These are phyloP conservation scores for Mycena amicta DNA, from an alignment of 768 basidiomycete species.

Conservation along the genomic window DNA sequence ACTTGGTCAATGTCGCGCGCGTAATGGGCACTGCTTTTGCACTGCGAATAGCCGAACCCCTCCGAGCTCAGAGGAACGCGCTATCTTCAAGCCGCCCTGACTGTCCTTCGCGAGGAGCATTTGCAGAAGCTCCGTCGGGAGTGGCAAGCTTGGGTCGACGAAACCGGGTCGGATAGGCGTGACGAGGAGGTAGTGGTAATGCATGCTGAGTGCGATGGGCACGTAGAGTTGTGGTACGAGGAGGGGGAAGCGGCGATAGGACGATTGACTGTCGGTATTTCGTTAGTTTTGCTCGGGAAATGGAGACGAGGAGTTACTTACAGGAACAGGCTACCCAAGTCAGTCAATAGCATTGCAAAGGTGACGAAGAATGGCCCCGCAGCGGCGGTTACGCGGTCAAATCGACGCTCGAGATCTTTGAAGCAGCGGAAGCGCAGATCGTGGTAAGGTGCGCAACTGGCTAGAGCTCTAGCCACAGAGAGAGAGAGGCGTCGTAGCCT, in stretches of 20 bases:
- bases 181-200: conserved; percentile 83
- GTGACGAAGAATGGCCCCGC: conserved; percentile 90
- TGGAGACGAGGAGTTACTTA: conserved; percentile 48
- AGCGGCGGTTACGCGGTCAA: conserved; percentile 82
- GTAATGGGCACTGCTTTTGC: conserved; percentile 49
- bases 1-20: conserved; percentile 57
- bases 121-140: not conserved
- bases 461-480: too few species aligned
- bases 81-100: conserved; percentile 41
- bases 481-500: too few species aligned
- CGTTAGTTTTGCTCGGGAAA: conserved; percentile 4
- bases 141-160: conserved; percentile 36
- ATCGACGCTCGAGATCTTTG: conserved; percentile 66
- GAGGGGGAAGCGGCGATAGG: conserved; percentile 59
- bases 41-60: conserved; percentile 53
- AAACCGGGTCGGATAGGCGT: conserved; percentile 82
- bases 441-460: too few species aligned
- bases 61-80: conserved; percentile 59
- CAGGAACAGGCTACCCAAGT: conserved; percentile 78
- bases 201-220: conserved; percentile 77
- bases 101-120: conserved; percentile 40
- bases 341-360: conserved; percentile 75
- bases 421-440: conserved; percentile 58
- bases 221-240: conserved; percentile 67
- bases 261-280: conserved; percentile 71